Evolutionary conservation across 768 basidiomycete genomes (phyloP).

Genomic region (Boletus eberwhitei): DNA sequence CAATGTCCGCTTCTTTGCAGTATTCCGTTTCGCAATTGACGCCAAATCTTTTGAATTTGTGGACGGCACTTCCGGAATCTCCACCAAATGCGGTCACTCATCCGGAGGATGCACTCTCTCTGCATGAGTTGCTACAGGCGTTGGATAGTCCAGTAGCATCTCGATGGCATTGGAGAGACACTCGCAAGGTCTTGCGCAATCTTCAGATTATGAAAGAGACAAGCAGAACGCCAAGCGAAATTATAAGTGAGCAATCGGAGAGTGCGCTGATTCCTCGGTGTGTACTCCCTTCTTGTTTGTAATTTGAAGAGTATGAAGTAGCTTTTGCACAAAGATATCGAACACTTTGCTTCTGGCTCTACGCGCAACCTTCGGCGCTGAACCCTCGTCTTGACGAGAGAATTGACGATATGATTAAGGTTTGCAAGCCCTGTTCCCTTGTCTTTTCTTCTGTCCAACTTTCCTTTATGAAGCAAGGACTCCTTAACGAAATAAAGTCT

Average conservation of each 20-base stretch:
- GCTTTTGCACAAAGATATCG: slow-evolving; percentile 54
- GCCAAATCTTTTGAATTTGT: slow-evolving; percentile 46
- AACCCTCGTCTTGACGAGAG: slow-evolving; percentile 69
- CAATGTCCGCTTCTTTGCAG: slow-evolving; percentile 37
- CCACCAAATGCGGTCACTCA: slow-evolving; percentile 55
- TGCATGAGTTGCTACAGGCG: slow-evolving; percentile 61
- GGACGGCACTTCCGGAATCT: slow-evolving; percentile 54
- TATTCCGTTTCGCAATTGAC: slow-evolving; percentile 45
- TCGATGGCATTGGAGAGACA: slow-evolving; percentile 96
- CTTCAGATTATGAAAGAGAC: slow-evolving; percentile 74
- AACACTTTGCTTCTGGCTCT: slow-evolving; percentile 89
- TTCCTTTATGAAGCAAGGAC: slow-evolving; percentile 53
- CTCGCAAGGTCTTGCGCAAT: slow-evolving; percentile 82
- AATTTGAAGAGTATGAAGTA: not conserved
- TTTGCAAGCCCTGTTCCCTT: slow-evolving; percentile 25
- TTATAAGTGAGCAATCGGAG: slow-evolving; percentile 60
- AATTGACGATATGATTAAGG: slow-evolving; percentile 88
- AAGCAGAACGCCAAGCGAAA: slow-evolving; percentile 61
- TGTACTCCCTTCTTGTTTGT: not conserved
- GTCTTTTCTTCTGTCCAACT: not conserved
- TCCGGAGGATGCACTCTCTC: slow-evolving; percentile 54
- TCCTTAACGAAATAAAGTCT: slow-evolving; percentile 72
- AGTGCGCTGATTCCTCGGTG: slow-evolving; percentile 50
- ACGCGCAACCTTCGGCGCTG: slow-evolving; percentile 62
- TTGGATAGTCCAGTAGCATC: slow-evolving; percentile 74